Base-by-base conservation (phyloP, 2,329 filamentous ascomycete genomes). In the Aspergillus sp. region DNA sequence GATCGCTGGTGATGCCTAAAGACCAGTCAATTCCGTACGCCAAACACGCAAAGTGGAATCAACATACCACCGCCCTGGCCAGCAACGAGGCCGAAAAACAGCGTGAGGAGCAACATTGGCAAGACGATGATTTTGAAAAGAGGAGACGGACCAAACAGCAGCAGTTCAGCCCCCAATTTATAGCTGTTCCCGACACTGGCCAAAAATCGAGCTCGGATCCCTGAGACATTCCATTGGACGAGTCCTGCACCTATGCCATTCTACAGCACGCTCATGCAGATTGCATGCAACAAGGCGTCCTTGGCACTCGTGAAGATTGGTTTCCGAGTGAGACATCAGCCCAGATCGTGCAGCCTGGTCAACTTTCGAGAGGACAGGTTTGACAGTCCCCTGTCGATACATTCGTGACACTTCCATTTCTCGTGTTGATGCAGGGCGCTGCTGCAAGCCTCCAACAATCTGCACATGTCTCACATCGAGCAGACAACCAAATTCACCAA, bases 1-100 rank as follows among this genome's bases (percentile, higher is more conserved):
- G 69, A 8, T 54, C 58, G 54, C 61, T 65, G 39, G 63, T 65
- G 12, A 55, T 51, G 31, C 37, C 56, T 57, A 15, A 12, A 50
- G 12, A 35, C 11, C 9, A 39, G 52, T 55, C 17, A 55, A 24
- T n/a, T 35, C 9, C 3, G 19, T n/a, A 2, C 11, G 2, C 8
- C 17, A 24, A 12, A 17, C 6, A 19, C 21, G 21, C 11, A 17
- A 19, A 12, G 6, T n/a, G n/a, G 6, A 52, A 4, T 31, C 33
- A 41, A 43, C 49, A 17, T 44, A 58, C 56, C 49, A 24, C 24
- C 44, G 44, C 17, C 14, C 19, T 58, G 56, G 19, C 35, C 56
- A 31, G 45, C 45, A 43, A 21, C 56, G 9, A 53, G 33, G 27
- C 50, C 45, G 33, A 45, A 21, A 17, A 54, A 45, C 19, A 58